These are phyloP conservation scores for Physocladia obscura DNA, from an alignment of 192 early-diverging fungal species.

Conservation along the genomic window DNA sequence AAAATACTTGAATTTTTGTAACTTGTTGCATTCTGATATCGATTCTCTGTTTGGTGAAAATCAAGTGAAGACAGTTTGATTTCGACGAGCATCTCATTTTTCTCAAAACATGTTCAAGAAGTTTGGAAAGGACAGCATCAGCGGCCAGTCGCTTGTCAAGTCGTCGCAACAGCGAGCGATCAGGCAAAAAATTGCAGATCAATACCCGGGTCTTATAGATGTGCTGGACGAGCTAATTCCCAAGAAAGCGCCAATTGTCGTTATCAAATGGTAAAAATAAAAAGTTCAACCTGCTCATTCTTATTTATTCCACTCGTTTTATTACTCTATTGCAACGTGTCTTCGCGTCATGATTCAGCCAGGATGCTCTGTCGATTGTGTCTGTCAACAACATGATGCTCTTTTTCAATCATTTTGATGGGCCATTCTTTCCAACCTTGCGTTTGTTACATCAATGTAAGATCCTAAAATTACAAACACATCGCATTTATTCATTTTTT, in stretches of 20 bases:
- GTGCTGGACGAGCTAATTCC: constrained; percentile 92
- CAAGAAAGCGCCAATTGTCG: constrained; percentile 86
- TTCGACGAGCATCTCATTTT: too few species aligned
- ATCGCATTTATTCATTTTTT: not conserved
- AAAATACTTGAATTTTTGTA: too few species aligned
- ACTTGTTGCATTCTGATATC: too few species aligned
- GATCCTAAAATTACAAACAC: not conserved
- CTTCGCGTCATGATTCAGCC: constrained; percentile 45
- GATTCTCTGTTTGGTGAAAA: too few species aligned
- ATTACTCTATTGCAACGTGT: not conserved
- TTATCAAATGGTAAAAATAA: constrained; percentile 76
- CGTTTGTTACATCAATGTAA: constrained; percentile 87
- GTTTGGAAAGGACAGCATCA: constrained; percentile 77
- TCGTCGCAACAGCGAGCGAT: constrained; percentile 86
- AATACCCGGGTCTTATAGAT: constrained; percentile 83
- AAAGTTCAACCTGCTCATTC: not conserved
- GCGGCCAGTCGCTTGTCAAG: constrained; percentile 83
- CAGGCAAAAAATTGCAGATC: constrained; percentile 79
- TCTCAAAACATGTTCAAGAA: constrained; percentile 76
- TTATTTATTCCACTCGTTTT: not conserved
- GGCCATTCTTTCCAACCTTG: constrained; percentile 83
- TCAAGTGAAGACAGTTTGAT: too few species aligned
- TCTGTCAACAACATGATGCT: constrained; percentile 80
- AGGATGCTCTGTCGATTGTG: constrained; percentile 84
- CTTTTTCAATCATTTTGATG: constrained; percentile 96